phyloP scores from a whole-genome alignment of 805 yeast species.

The Yamadazyma sp. region DNA sequence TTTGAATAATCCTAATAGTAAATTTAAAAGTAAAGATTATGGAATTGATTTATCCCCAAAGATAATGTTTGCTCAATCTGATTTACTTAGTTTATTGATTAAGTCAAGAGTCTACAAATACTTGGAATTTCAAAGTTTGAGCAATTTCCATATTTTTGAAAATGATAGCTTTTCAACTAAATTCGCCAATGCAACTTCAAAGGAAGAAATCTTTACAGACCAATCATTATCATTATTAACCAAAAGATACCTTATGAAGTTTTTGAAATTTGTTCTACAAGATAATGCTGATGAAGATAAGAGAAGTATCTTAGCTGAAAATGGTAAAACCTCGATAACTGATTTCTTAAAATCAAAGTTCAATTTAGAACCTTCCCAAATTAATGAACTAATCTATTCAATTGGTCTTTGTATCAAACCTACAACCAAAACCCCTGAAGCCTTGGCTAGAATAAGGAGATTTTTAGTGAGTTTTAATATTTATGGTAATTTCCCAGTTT shows the following conservation, averaged over 20 bases:
- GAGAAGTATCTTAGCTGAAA: conserved; percentile 54
- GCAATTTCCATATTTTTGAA: conserved; percentile 91
- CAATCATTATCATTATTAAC: conserved; percentile 70
- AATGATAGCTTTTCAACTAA: conserved; percentile 81
- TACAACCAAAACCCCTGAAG: conserved; percentile 65
- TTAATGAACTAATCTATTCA: conserved; percentile 79
- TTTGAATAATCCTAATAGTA: conserved; percentile 28
- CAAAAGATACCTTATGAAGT: conserved; percentile 85
- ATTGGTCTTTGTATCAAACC: conserved; percentile 73
- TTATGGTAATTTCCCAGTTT: conserved; percentile 91
- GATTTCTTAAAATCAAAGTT: conserved; percentile 62
- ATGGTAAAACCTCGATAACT: conserved; percentile 53
- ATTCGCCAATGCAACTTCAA: conserved; percentile 65
- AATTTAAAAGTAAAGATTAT: conserved; percentile 57
- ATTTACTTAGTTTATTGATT: conserved; percentile 70
- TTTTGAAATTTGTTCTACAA: conserved; percentile 76
- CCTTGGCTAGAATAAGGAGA: conserved; percentile 76
- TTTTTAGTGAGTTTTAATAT: conserved; percentile 83
- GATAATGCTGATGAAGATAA: conserved; percentile 59
- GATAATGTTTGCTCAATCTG: conserved; percentile 86
- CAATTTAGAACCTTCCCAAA: conserved; percentile 69
- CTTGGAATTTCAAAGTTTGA: conserved; percentile 85
- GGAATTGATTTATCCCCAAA: conserved; percentile 88
- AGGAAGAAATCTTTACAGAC: conserved; percentile 91
- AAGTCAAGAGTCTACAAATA: conserved; percentile 87